Base-by-base conservation (phyloP, 805 yeast species). In the Starmerella gropengiesseri region DNA sequence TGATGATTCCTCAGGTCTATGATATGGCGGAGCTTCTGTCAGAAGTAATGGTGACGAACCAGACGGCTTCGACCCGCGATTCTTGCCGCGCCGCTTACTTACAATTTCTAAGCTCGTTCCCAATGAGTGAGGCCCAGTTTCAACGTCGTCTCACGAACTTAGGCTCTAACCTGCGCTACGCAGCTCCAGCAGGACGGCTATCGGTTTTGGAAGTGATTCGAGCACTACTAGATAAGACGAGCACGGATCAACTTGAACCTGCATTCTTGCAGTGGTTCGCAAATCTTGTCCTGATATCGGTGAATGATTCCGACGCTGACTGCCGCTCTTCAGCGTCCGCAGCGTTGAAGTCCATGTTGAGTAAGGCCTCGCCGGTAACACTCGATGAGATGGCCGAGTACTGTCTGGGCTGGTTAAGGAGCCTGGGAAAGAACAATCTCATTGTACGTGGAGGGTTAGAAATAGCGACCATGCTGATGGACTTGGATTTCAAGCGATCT, bases 21-120 rank as follows among this genome's bases (percentile, higher is more conserved):
- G 96, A 87, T 52, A 73, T 81, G 2, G 78, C 89, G 79, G 93
- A 83, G 45, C 70, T 70, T 37, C 78, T 89, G 3, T 71, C 91
- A 8, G 74, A 77, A 45, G 80, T 85, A 20, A 81, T 91, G 94
- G 78, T 91, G 21, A 87, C 94, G 1, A 84, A 82, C 60, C 95
- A 85, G 45, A 70, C 89, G 3, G 74, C 74, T 39, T 85, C 79
- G 55, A 82, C 85, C 41, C 71, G 97, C 45, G 87, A 81, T 53
- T 77, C 81, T 60, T 76, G 96, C 7, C 73, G 97, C 61, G 74
- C 83, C 50, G 76, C 81, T 2, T 91, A 77, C 58, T 81, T 76
- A 59, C 86, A 78, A 54, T 91, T 91, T 54, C 63, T 91, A 56
- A 81, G 85, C 81, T 95, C 86, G 54, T 91, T 83, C 56, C 97